Conservation (phyloP, 1,284 basidiomycete genomes). For the Marasmius sp. region DNA sequence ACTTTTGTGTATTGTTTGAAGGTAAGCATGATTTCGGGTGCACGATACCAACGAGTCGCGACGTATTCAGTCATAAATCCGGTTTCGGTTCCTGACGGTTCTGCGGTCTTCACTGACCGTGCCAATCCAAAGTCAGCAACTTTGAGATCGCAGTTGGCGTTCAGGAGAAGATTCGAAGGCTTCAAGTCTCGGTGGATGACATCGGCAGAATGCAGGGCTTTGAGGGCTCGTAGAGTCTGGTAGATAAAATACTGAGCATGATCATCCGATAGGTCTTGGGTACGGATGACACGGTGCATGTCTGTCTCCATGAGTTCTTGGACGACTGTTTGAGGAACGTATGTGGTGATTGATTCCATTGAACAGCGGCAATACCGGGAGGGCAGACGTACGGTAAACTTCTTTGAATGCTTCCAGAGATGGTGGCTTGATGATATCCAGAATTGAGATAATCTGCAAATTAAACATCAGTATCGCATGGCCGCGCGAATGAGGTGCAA, state of each 20-base stretch:
- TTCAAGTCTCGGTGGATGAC: constrained; percentile 96
- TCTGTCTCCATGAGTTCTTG: constrained; percentile 81
- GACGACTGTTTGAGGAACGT: constrained; percentile 51
- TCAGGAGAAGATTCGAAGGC: constrained; percentile 92
- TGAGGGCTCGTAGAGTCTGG: constrained; percentile 90
- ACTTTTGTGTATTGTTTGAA: constrained; percentile 96
- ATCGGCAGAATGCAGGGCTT: constrained; percentile 91
- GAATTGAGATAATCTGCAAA: constrained; percentile 86
- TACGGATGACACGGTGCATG: constrained; percentile 84
- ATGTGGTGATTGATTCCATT: constrained; percentile 45
- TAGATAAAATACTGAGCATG: constrained; percentile 93
- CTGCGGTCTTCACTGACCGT: constrained; percentile 81
- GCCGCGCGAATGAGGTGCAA: constrained; percentile 10
- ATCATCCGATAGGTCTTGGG: constrained; percentile 83
- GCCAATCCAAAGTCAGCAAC: constrained; percentile 94
- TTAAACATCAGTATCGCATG: constrained; percentile 8
- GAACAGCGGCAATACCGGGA: constrained; percentile 60
- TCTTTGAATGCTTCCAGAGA: constrained; percentile 93
- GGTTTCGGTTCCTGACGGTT: constrained; percentile 81
- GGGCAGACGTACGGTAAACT: constrained; percentile 78
- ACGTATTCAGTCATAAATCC: constrained; percentile 97
- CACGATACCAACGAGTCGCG: constrained; percentile 91
- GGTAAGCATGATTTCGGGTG: constrained; percentile 95
- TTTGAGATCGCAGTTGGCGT: constrained; percentile 96
- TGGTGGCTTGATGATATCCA: constrained; percentile 91